Evolutionary conservation across 2,329 filamentous ascomycete genomes (phyloP).

Genomic region (Xylaria sp.): DNA sequence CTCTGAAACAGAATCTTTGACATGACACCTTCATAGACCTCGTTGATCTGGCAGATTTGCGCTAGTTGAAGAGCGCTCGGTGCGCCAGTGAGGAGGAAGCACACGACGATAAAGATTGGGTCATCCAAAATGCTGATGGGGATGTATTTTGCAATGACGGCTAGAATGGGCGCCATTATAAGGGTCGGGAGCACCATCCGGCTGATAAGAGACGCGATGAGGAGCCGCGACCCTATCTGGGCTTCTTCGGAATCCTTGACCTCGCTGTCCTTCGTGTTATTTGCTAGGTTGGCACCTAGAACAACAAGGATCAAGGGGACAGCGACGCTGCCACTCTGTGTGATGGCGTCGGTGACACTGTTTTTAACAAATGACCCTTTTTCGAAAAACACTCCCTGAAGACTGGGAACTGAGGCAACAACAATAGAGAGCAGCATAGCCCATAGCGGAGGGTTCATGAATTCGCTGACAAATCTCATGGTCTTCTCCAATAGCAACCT

Average conservation of each 20-base stretch:
- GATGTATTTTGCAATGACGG: constrained; percentile 87
- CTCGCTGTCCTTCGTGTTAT: constrained; percentile 82
- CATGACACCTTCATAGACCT: constrained; percentile 96
- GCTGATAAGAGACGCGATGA: constrained; percentile 85
- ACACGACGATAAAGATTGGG: constrained; percentile 97
- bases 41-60: constrained; percentile 98
- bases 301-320: constrained; percentile 96
- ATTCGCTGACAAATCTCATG: constrained; percentile 79
- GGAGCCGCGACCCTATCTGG: constrained; percentile 75
- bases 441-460: constrained; percentile 99
- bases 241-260: constrained; percentile 76
- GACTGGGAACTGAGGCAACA: constrained; percentile 84
- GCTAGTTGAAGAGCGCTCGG: constrained; percentile 94
- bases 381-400: constrained; percentile 89
- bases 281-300: constrained; percentile 90
- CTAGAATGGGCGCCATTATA: constrained; percentile 91
- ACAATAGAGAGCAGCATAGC: constrained; percentile 94
- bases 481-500: constrained; percentile 57
- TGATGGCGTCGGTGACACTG: constrained; percentile 88
- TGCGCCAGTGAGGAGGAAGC: constrained; percentile 93
- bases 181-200: constrained; percentile 93
- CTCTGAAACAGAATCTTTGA: constrained; percentile 93
- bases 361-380: constrained; percentile 92
- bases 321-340: constrained; percentile 87
- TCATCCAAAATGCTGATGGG: constrained; percentile 95